Evolutionary conservation across 2,329 filamentous ascomycete species (phyloP).

Genomic region (Sclerotinia nivalis): DNA sequence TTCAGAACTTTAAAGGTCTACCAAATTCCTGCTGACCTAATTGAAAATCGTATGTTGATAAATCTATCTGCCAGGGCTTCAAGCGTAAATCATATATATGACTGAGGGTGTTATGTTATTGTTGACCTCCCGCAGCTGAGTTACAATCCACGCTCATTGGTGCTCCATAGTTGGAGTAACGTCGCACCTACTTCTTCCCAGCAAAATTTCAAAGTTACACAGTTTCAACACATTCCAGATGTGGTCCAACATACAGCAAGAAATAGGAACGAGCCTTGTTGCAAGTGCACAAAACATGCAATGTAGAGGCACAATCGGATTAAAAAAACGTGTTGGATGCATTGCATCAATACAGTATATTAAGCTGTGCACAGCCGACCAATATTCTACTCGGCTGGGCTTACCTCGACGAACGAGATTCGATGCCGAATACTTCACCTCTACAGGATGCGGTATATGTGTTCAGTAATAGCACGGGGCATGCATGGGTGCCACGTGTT

Average conservation of each 20-base stretch:
- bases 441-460: not conserved
- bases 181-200: too few species aligned
- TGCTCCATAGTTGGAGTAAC: not conserved
- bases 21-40: too few species aligned
- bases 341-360: not conserved
- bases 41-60: not conserved
- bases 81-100: not conserved
- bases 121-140: not conserved
- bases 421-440: not conserved
- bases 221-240: not conserved
- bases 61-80: not conserved
- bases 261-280: not conserved
- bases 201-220: too few species aligned
- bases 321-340: not conserved
- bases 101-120: not conserved
- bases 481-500: conserved; percentile 18
- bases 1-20: not conserved
- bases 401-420: not conserved
- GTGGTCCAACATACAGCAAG: not conserved
- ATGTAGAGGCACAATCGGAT: too few species aligned
- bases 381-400: not conserved
- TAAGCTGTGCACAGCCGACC: not conserved
- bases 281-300: not conserved
- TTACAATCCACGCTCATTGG: not conserved
- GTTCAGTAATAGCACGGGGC: not conserved